Base-by-base conservation (phyloP, 305 asterid species). In the Plantago coronopus region DNA sequence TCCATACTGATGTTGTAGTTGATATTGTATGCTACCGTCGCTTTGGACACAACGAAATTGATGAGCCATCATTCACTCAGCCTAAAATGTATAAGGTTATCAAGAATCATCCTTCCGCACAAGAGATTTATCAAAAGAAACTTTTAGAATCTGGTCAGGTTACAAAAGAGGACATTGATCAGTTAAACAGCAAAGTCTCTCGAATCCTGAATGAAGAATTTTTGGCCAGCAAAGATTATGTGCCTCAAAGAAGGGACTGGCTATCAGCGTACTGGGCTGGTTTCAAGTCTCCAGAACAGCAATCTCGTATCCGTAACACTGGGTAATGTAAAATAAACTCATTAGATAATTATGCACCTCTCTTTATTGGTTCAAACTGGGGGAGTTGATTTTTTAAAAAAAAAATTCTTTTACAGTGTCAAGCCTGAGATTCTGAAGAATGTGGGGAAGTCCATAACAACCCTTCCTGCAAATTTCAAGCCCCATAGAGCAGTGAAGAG, bases 21-120 rank as follows among this genome's bases (percentile, higher is more conserved):
- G 96, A 90, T 73, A 80, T 90, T 51, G 89, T 87, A 45, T 90
- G 97, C 67, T 90, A 87, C 60, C 95, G 97, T 66, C 85, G 95
- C 59, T 90, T 87, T 80, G 97, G 97, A 72, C 96, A 90, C 74
- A 90, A 90, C 70, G 97, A 90, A 70, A 87, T 87, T 74, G 97
- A 90, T 61, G 97, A 90, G 74, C 97, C 97, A 51, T 87, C 83
- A 65, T 90, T 90, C 71, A 90, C 97, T 68, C 97, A 90, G 70
- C 97, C 97, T 68, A 84, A 88, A 70, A 88, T 88, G 98, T 91
- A 91, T 13, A 79, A 88, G 96, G 79, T 90, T 47, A 88, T 90
- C 59, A 70, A 81, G 66, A 85, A 70, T 71, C 97, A 90, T 74
- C 96, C 96, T 51, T 90, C 97, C 7, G 79, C 97, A 40, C 79